A percentile compares a stretch with the other conserved stretches of the same genome.
These are phyloP conservation scores for Crepidotus variabilis DNA, from an alignment of 768 basidiomycete species.

Conservation along the genomic window DNA sequence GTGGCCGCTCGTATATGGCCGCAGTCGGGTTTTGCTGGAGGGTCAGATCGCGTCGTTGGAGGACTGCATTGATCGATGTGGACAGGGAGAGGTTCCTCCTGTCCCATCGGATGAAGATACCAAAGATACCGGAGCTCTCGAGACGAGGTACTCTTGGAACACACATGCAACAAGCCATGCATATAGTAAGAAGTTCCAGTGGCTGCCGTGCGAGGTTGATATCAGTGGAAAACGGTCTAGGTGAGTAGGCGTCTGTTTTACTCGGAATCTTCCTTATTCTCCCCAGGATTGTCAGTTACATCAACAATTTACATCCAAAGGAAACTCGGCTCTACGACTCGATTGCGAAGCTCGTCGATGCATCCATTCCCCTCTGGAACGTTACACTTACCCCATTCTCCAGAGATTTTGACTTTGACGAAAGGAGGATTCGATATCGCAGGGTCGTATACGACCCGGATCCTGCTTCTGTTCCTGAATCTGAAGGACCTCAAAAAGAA, in stretches of 20 bases:
- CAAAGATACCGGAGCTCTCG: background rate
- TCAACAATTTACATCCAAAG: constrained; percentile 38
- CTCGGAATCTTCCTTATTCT: background rate
- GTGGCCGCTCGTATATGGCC: constrained; percentile 33
- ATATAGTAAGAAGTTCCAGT: constrained; percentile 23
- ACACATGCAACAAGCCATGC: constrained; percentile 8
- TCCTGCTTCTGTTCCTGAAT: constrained; percentile 8
- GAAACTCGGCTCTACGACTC: constrained; percentile 23
- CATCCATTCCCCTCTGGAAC: constrained; percentile 31
- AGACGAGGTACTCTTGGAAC: background rate
- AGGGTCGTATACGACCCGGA: constrained; percentile 15
- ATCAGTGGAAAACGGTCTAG: constrained; percentile 17
- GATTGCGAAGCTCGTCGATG: constrained; percentile 22
- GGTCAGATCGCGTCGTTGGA: constrained; percentile 15
- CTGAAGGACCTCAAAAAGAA: constrained; percentile 15
- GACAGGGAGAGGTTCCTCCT: constrained; percentile 13
- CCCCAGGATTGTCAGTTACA: constrained; percentile 32
- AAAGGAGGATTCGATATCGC: constrained; percentile 13
- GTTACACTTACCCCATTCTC: constrained; percentile 18
- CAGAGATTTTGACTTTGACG: background rate
- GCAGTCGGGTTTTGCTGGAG: constrained; percentile 18
- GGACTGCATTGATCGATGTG: constrained; percentile 18
- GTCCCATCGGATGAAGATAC: constrained; percentile 12
- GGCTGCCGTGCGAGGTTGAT: constrained; percentile 26
- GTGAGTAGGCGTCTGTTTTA: constrained; percentile 6